Percentiles rank a stretch among this genome's conserved stretches.
Conservation (phyloP, 352 stramenopile species). For the Pythium vanterpoolii region DNA sequence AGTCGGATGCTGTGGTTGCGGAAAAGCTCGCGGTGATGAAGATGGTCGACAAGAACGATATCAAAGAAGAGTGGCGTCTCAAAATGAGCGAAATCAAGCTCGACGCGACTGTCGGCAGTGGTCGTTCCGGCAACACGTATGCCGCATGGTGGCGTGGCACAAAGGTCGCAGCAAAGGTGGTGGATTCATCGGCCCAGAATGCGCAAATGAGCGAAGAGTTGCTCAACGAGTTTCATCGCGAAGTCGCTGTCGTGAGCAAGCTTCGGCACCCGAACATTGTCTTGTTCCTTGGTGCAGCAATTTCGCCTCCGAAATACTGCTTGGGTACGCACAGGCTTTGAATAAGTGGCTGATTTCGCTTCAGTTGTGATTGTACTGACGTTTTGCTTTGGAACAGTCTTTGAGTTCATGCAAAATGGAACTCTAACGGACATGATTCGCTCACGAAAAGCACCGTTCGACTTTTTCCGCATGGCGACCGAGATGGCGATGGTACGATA, state of each 20-base stretch:
- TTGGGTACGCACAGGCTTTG: slow-evolving; percentile 47
- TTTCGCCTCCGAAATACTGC: slow-evolving; percentile 78
- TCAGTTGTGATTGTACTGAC: not conserved
- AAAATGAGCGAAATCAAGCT: slow-evolving; percentile 71
- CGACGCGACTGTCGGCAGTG: slow-evolving; percentile 61
- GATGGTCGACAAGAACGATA: slow-evolving; percentile 85
- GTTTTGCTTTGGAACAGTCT: slow-evolving; percentile 35
- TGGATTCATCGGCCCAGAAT: slow-evolving; percentile 72
- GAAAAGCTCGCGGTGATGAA: slow-evolving; percentile 71
- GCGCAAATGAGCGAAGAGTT: slow-evolving; percentile 65
- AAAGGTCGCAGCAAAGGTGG: slow-evolving; percentile 73
- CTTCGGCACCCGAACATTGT: slow-evolving; percentile 86
- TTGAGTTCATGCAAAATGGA: slow-evolving; percentile 88
- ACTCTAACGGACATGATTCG: slow-evolving; percentile 83
- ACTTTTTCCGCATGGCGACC: slow-evolving; percentile 75
- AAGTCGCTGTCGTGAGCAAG: slow-evolving; percentile 83
- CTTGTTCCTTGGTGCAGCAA: slow-evolving; percentile 76
- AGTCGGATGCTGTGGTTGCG: slow-evolving; percentile 35
- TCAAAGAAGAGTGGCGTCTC: slow-evolving; percentile 82
- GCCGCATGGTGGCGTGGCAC: slow-evolving; percentile 78
- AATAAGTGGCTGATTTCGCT: not conserved
- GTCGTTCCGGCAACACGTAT: slow-evolving; percentile 78
- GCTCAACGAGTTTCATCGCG: slow-evolving; percentile 83
- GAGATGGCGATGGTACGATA: slow-evolving; percentile 75
- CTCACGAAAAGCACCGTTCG: slow-evolving; percentile 53